Evolutionary conservation across 345 rosid species (phyloP).

Genomic region (Angophora floribunda): DNA sequence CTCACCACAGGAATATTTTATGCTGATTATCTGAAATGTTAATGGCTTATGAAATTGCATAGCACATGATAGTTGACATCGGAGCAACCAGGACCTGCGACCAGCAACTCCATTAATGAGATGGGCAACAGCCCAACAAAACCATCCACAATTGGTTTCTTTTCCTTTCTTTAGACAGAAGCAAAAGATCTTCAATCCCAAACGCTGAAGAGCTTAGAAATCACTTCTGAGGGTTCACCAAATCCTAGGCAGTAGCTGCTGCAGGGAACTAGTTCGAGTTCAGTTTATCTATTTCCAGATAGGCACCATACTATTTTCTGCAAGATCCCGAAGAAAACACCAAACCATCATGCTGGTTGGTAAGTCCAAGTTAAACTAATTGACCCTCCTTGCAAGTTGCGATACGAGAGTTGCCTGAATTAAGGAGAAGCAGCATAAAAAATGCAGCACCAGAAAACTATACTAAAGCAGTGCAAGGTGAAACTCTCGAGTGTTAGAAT

Average conservation of each 20-base stretch:
- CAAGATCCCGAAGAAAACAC: neutral
- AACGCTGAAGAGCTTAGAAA: neutral
- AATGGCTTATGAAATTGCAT: neutral
- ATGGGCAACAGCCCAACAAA: neutral
- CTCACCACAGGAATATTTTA: neutral
- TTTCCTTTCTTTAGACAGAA: neutral
- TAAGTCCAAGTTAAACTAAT: neutral
- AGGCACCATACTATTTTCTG: neutral
- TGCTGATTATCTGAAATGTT: neutral
- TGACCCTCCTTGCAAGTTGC: neutral
- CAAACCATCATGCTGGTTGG: neutral
- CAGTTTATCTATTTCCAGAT: neutral
- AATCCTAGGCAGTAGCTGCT: neutral
- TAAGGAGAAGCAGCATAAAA: neutral
- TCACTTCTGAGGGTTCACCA: neutral
- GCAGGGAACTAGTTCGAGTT: neutral
- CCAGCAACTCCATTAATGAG: neutral
- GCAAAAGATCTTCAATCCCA: neutral
- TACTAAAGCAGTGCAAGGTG: neutral
- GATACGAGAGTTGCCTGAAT: neutral
- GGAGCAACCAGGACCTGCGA: neutral
- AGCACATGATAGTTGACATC: neutral
- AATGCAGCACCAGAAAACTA: neutral
- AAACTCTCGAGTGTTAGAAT: neutral
- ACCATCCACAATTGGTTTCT: neutral